These are phyloP conservation scores for Phytophthora citricola DNA, from an alignment of 352 stramenopile genomes.

Conservation along the genomic window DNA sequence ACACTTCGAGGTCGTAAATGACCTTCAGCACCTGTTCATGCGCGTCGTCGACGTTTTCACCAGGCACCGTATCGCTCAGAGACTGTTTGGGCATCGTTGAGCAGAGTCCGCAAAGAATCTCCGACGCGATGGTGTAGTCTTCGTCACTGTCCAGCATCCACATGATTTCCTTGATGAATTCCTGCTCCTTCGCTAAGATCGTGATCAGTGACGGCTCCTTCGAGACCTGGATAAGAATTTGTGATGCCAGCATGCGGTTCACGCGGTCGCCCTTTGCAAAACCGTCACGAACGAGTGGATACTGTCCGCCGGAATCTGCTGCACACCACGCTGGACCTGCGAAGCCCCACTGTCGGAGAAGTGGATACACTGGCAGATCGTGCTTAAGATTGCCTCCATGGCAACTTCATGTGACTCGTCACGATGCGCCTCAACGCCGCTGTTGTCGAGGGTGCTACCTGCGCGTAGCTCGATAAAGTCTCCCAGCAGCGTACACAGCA, in stretches of 20 bases:
- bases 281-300: constrained; percentile 73
- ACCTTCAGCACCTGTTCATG: constrained; percentile 60
- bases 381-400: constrained; percentile 78
- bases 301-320: constrained; percentile 59
- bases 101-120: constrained; percentile 76
- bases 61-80: constrained; percentile 17
- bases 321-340: constrained; percentile 42
- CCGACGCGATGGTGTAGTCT: constrained; percentile 70
- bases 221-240: constrained; percentile 71
- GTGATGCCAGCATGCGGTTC: constrained; percentile 76
- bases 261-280: constrained; percentile 61
- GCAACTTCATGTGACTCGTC: constrained; percentile 72
- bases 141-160: constrained; percentile 79
- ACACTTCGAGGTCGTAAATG: constrained; percentile 67
- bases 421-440: constrained; percentile 22
- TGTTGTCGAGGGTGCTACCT: constrained; percentile 30
- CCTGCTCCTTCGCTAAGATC: constrained; percentile 55
- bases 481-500: constrained; percentile 61
- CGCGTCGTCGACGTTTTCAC: constrained; percentile 23
- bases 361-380: constrained; percentile 79
- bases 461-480: constrained; percentile 64
- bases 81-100: constrained; percentile 49
- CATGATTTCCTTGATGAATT: constrained; percentile 77
- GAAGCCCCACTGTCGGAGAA: constrained; percentile 49
- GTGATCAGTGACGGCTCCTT: constrained; percentile 66